A percentile compares a stretch with the other conserved stretches of the same genome.
Conservation (phyloP, 805 yeast genomes). For the Myxozyma neglecta region DNA sequence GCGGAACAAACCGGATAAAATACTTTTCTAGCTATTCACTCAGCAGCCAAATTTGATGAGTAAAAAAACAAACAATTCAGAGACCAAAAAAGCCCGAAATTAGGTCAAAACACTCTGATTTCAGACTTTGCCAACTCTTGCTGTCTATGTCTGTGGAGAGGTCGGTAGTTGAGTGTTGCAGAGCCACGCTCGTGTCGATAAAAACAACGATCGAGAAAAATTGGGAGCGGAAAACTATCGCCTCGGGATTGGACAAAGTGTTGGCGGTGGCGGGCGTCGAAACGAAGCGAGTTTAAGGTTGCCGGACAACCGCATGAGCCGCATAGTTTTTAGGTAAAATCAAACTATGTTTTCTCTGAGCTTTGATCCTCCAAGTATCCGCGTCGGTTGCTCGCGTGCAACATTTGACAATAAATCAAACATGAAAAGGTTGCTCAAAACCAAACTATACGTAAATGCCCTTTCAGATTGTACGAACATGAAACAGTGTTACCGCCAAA, state of each 20-base stretch:
- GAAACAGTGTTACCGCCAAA: too few relatives aligned
- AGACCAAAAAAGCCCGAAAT: background rate
- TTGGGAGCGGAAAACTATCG: background rate
- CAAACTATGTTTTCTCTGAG: background rate
- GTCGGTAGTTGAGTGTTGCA: background rate
- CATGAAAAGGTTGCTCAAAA: too few relatives aligned
- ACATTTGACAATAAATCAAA: background rate
- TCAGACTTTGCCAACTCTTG: background rate
- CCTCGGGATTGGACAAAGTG: conserved; percentile 11
- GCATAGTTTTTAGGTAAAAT: background rate
- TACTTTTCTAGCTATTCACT: too few relatives aligned
- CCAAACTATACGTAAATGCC: too few relatives aligned
- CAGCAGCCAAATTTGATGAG: background rate
- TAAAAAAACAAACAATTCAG: background rate
- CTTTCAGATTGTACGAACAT: too few relatives aligned
- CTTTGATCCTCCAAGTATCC: background rate
- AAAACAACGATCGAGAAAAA: background rate
- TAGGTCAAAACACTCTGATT: too few relatives aligned
- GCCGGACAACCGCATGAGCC: background rate
- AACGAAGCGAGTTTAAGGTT: background rate
- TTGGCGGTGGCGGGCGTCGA: background rate
- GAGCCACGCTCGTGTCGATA: background rate
- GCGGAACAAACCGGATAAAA: conserved; percentile 6
- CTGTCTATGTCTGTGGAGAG: background rate
- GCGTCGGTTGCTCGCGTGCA: background rate